Base-by-base conservation (phyloP, 805 yeast genomes). In the Tetrapisispora pingtungensis region DNA sequence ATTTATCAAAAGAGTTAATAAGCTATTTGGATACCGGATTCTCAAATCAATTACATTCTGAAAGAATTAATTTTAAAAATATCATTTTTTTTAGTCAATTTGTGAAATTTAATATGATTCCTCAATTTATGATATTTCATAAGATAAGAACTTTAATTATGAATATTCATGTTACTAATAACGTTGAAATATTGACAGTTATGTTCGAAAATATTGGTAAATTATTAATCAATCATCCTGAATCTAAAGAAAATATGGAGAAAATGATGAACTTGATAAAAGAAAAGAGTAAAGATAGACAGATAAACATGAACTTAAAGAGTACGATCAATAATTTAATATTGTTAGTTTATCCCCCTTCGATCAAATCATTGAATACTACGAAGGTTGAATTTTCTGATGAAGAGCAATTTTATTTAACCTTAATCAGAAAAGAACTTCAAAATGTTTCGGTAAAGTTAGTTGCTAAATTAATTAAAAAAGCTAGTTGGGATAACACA, bases 171-270 rank as follows among this genome's bases (percentile, higher is more conserved):
- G 68, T 72, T 0, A 71, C 78, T 8, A 73, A 74, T 48, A 84
- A 82, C 57, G 72, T 84, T 46, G 95, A 84, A 52, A 73, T 81
- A 7, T 63, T 88, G 45, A 70, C 78, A 10, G 71, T 80, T n/a
- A 65, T 86, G 36, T 81, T 86, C 54, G 95, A 88, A 53, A 69
- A 76, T 32, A 73, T 85, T 52, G 95, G 95, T 0, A 69, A 77
- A 46, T 76, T 79, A 46, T 67, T 88, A 41, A 58, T 82, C 36
- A 66, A 75, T 48, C 71, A 70, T 44, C 72, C 77, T 0, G 84
- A 78, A 20, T 80, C 78, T 47, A 67, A 66, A 40, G 72, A 67
- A 7, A 66, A 77, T 31, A 84, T 85, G 75, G 67, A 68, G 14
- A 80, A 78, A 47, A 74, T 85, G 81, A 63, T 87, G 32, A 70